Evolutionary conservation across 2,329 filamentous ascomycete genomes (phyloP).

Genomic region (Beauveria sp.): DNA sequence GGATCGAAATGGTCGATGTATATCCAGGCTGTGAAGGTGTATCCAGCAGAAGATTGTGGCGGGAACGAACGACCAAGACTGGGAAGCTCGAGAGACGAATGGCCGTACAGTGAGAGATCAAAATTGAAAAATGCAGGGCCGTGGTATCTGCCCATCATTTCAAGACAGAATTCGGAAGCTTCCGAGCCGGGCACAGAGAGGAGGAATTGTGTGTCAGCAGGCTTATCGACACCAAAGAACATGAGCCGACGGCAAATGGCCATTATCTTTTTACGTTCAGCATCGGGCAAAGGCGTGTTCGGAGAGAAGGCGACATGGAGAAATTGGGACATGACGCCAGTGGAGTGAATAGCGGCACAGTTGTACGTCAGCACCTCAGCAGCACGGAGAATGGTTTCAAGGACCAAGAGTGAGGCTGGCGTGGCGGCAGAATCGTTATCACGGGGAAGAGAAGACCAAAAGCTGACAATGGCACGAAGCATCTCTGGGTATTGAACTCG

Average conservation of each 20-base stretch:
- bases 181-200: slow-evolving; percentile 43
- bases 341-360: slow-evolving; percentile 61
- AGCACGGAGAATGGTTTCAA: slow-evolving; percentile 54
- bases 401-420: slow-evolving; percentile 54
- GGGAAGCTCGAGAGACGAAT: slow-evolving; percentile 81
- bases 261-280: slow-evolving; percentile 53
- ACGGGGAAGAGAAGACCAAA: slow-evolving; percentile 56
- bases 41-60: slow-evolving; percentile 69
- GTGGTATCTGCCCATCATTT: slow-evolving; percentile 65
- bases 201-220: slow-evolving; percentile 79
- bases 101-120: slow-evolving; percentile 80
- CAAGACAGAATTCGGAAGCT: slow-evolving; percentile 62
- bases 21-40: slow-evolving; percentile 86
- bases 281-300: slow-evolving; percentile 40
- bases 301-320: slow-evolving; percentile 52
- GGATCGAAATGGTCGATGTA: slow-evolving; percentile 81
- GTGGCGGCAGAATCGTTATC: slow-evolving; percentile 35
- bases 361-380: slow-evolving; percentile 60
- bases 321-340: slow-evolving; percentile 61
- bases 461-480: slow-evolving; percentile 52
- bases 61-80: slow-evolving; percentile 83
- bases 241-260: slow-evolving; percentile 63
- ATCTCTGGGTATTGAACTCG: slow-evolving; percentile 55
- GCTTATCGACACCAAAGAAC: slow-evolving; percentile 65
- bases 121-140: slow-evolving; percentile 86